A percentile compares a stretch with the other conserved stretches of the same genome.
phyloP scores from a whole-genome alignment of 148 eudicot genomes.

The Linanthus parryae region DNA sequence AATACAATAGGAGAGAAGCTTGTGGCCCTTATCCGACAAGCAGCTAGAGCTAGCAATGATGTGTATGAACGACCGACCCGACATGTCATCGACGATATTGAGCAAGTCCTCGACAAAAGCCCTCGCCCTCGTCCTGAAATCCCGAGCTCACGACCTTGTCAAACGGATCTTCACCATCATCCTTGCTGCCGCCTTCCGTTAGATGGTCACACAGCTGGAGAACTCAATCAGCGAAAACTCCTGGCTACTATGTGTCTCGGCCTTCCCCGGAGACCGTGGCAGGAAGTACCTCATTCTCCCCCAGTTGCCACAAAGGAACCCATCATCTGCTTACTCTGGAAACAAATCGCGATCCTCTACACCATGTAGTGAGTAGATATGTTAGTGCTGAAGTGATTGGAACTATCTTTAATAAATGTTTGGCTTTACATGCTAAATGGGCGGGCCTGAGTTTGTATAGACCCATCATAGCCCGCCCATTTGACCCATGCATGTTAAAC shows the following conservation, averaged over 20 bases:
- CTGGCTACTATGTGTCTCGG: slow-evolving; percentile 87
- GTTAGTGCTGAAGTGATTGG: no score
- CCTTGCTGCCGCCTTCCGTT: slow-evolving; percentile 71
- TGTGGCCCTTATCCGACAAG: slow-evolving; percentile 78
- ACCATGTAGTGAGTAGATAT: no score
- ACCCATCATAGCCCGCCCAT: no score
- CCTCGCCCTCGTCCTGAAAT: slow-evolving; percentile 49
- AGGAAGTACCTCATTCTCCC: slow-evolving; percentile 69
- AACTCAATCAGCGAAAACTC: slow-evolving; percentile 74
- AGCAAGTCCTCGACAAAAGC: slow-evolving; percentile 71
- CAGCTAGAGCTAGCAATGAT: slow-evolving; percentile 76
- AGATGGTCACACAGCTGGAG: slow-evolving; percentile 50
- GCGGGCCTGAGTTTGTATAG: no score
- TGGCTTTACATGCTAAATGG: no score
- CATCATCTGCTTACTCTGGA: slow-evolving; percentile 80
- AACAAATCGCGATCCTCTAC: slow-evolving; percentile 67
- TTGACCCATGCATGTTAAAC: no score
- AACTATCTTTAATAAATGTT: no score
- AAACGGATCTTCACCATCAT: slow-evolving; percentile 82
- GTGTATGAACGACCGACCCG: slow-evolving; percentile 89
- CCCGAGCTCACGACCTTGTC: slow-evolving; percentile 64
- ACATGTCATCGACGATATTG: slow-evolving; percentile 73
- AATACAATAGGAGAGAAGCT: slow-evolving; percentile 66
- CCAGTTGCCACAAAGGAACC: slow-evolving; percentile 98
- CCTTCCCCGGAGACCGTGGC: slow-evolving; percentile 42